Conservation (phyloP, 352 stramenopile species). For the Pythium insidiosum region DNA sequence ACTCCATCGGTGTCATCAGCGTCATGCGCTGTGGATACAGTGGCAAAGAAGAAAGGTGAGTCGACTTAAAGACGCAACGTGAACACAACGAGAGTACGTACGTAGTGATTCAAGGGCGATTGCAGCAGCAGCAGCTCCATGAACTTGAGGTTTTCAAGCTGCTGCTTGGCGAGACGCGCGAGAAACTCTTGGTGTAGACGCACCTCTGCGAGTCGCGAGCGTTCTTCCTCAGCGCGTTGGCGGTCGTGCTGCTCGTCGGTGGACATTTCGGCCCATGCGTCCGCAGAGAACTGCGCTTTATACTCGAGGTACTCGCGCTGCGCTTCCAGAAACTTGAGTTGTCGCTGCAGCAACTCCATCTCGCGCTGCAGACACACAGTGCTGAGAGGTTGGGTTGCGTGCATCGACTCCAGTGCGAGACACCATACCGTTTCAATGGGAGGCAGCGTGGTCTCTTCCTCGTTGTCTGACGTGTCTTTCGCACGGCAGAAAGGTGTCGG, state of each 20-base stretch:
- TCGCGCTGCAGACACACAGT: constrained; percentile 8
- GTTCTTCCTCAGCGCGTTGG: constrained; percentile 17
- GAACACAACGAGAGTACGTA: constrained; percentile 15
- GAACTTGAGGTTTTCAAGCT: constrained; percentile 33
- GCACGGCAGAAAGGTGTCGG: background rate
- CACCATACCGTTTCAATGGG: no score
- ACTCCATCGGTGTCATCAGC: constrained; percentile 66
- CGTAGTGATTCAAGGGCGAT: constrained; percentile 45
- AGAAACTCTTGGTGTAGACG: constrained; percentile 24
- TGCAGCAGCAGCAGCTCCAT: constrained; percentile 30
- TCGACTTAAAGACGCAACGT: background rate
- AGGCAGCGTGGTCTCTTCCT: no score
- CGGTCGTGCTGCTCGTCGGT: constrained; percentile 4
- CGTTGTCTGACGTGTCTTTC: background rate
- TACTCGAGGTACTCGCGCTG: constrained; percentile 50
- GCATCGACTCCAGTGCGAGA: no score
- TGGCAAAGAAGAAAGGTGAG: background rate
- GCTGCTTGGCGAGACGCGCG: constrained; percentile 20
- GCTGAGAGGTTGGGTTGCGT: no score
- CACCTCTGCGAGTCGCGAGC: constrained; percentile 16
- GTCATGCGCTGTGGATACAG: constrained; percentile 43
- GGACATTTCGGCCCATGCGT: background rate
- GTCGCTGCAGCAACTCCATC: constrained; percentile 27
- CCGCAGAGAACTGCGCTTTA: constrained; percentile 17
- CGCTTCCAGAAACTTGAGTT: constrained; percentile 48